Conservation (phyloP, 352 stramenopile species). For the Pythium grandisporangium region DNA sequence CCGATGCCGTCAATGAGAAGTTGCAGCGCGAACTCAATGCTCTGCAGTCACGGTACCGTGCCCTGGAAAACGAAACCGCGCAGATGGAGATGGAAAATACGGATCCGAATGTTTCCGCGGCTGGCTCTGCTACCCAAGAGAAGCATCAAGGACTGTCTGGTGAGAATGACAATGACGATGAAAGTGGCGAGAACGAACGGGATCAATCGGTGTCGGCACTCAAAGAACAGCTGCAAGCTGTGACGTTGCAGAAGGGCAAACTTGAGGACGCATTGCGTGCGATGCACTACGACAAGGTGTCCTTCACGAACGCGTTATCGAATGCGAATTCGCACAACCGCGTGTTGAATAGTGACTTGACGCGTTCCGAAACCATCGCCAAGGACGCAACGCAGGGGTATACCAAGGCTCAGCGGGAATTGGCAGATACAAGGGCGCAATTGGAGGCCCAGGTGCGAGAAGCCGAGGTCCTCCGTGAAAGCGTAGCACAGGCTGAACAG, state of each 20-base stretch:
- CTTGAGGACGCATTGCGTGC: conserved; percentile 67
- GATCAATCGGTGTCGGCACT: conserved; percentile 8
- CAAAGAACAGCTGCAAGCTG: conserved; percentile 40
- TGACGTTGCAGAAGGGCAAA: conserved; percentile 44
- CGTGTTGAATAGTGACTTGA: conserved; percentile 47
- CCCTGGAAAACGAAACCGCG: conserved; percentile 49
- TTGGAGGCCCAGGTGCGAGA: conserved; percentile 35
- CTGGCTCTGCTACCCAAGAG: too few relatives aligned
- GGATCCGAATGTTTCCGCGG: too few relatives aligned
- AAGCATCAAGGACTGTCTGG: conserved; percentile 10
- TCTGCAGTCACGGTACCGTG: conserved; percentile 31
- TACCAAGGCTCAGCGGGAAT: conserved; percentile 28
- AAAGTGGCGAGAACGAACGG: not conserved
- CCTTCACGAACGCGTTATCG: conserved; percentile 69
- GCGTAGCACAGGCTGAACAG: conserved; percentile 49
- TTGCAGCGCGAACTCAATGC: conserved; percentile 36
- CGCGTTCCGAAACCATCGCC: conserved; percentile 41
- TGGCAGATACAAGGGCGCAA: conserved; percentile 25
- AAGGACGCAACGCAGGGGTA: conserved; percentile 28
- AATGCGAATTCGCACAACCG: conserved; percentile 76
- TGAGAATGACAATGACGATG: not conserved
- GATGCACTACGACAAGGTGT: conserved; percentile 78
- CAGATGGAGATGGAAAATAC: too few relatives aligned
- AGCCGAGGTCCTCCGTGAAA: conserved; percentile 44
- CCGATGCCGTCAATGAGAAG: conserved; percentile 36